Percentiles rank a stretch among this genome's conserved stretches.
Evolutionary conservation across 331 rosid genomes (phyloP).

Genomic region (Saraca asoca): DNA sequence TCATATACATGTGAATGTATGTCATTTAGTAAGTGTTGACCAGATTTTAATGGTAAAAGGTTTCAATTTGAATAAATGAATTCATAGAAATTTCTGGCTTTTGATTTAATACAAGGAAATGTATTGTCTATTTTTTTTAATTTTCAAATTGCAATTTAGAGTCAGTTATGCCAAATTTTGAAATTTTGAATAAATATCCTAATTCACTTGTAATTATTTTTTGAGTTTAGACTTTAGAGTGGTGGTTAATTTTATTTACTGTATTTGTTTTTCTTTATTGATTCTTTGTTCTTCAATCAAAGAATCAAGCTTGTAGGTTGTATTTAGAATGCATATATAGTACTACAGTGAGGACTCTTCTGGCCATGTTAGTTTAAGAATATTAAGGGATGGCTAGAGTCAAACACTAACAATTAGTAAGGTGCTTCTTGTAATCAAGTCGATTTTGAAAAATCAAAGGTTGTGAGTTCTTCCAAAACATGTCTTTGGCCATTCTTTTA

Average conservation of each 20-base stretch:
- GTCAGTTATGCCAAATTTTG: not conserved
- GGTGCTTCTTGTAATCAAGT: conserved; percentile 69
- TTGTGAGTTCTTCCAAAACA: conserved; percentile 55
- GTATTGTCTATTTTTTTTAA: not conserved
- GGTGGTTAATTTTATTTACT: conserved; percentile 3
- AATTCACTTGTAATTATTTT: conserved; percentile 10
- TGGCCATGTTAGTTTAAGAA: conserved; percentile 64
- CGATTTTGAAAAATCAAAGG: conserved; percentile 69
- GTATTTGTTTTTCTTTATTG: conserved; percentile 1
- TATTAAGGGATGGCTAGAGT: conserved; percentile 89
- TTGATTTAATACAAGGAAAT: not conserved
- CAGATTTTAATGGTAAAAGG: not conserved
- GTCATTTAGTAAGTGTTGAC: not conserved
- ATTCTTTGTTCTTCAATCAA: conserved; percentile 13
- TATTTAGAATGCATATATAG: conserved; percentile 82
- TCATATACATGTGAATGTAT: not conserved
- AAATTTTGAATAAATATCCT: too few relatives aligned
- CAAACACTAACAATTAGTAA: conserved; percentile 83
- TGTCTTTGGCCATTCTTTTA: not conserved
- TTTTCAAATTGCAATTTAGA: conserved; percentile 5
- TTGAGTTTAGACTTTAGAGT: not conserved
- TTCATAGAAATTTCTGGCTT: conserved; percentile 10
- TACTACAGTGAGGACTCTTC: conserved; percentile 75
- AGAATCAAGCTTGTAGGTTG: conserved; percentile 55
- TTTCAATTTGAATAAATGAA: not conserved